Percentiles rank a stretch among this genome's conserved stretches.
Evolutionary conservation across 768 basidiomycete species (phyloP).

Genomic region (Sarcodon sp.): DNA sequence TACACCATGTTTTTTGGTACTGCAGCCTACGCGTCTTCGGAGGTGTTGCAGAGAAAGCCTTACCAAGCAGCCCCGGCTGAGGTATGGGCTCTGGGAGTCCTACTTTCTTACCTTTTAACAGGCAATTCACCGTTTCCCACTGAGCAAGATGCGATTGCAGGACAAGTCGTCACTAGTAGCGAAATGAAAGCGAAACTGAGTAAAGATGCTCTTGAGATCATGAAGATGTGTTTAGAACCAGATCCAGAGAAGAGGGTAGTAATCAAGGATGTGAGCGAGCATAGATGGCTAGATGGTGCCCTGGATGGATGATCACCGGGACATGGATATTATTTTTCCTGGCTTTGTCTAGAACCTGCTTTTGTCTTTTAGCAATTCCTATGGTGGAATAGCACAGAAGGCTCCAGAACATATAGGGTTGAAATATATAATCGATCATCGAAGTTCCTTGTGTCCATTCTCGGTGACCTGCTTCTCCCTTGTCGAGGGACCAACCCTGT

Average conservation of each 20-base stretch:
- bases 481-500: too few relatives aligned
- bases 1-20: constrained; percentile 85
- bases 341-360: too few relatives aligned
- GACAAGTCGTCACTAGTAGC: constrained; percentile 34
- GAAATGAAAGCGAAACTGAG: constrained; percentile 5
- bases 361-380: too few relatives aligned
- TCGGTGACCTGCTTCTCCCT: too few relatives aligned
- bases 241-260: constrained; percentile 72
- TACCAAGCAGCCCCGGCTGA: constrained; percentile 94
- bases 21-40: constrained; percentile 91
- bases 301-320: constrained; percentile 8
- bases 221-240: constrained; percentile 72
- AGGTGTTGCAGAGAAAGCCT: constrained; percentile 77
- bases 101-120: constrained; percentile 89
- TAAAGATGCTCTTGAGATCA: constrained; percentile 41
- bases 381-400: too few relatives aligned
- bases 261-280: constrained; percentile 68
- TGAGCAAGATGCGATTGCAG: constrained; percentile 64
- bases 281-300: constrained; percentile 60
- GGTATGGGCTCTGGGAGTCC: constrained; percentile 91
- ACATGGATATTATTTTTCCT: too few relatives aligned
- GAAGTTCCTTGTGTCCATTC: too few relatives aligned
- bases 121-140: constrained; percentile 90
- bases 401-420: too few relatives aligned
- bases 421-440: too few relatives aligned